Base-by-base conservation (phyloP, 1,284 basidiomycete species). In the Hypsizygus ulmarius region DNA sequence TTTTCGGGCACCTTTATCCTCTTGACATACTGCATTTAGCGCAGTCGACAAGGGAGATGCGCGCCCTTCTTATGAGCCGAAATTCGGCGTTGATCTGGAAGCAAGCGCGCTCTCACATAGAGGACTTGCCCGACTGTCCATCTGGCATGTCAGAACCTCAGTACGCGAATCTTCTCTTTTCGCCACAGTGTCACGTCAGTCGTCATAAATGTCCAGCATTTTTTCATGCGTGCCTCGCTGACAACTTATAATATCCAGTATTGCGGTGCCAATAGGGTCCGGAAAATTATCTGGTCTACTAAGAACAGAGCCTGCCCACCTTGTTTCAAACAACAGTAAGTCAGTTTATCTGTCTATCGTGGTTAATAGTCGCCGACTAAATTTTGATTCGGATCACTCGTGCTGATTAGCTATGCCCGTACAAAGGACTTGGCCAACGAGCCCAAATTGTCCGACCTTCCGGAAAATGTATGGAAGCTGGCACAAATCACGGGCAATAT, bases 21-120 rank as follows among this genome's bases (percentile, higher is more conserved):
- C 51, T 61, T 14, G 61, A 63, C 45, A 50, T 64, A 9, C 47
- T 64, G 34, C 60, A 59, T 28, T 49, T 64, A 5, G 50, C 58
- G 15, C 58, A 59, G 28, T 56, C 55, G 12, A 58, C 55, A 36
- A 62, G 56, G 42, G 52, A 53, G 19, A 59, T 63, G 50, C 58
- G 58, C 33, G 40, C 29, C 3, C 58, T 62, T 42, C 52, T 64
- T 12, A 61, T 60, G 54, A 57, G 40, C 32, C 59, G 52, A 16
- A 51, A 45, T 25, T 50, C 57, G 11, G 50, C 40, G 19, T 51
- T 43, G 35, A 51, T 60, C 28, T 59, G 57, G 59, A 46, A 46
- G 18, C 49, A 50, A 43, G 34, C 55, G 5, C 51, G 48, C 9
- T 42, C 49, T 3, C 19, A 47, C 15, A 33, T 57, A n/a, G 53